Base-by-base conservation (phyloP, 805 yeast species). In the Metschnikowia anglica region DNA sequence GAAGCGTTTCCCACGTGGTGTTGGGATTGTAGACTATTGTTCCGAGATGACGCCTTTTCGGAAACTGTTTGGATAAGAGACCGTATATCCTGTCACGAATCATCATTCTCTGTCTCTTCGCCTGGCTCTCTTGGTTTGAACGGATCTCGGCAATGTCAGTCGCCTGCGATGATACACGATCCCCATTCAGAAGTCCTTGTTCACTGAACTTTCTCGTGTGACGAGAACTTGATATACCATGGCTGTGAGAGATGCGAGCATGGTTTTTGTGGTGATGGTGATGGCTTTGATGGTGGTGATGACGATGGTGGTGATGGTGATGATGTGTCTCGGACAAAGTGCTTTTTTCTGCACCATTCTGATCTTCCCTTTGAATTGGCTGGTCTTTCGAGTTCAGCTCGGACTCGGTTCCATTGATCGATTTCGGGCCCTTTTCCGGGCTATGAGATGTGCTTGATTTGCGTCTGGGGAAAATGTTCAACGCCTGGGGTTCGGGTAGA, bases 21-120 rank as follows among this genome's bases (percentile, higher is more conserved):
- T 72, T 70, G 7, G 79, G 76, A 33, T 73, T 74, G 57, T 87
- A 86, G 0, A 82, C 58, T 16, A 48, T 56, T 39, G 50, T 61
- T 46, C 53, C 62, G 42, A 56, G 55, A 56, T 43, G 63, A 25
- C 53, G 63, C 17, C 72, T 54, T 6, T 47, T 38, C 0, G 72
- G 71, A 46, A 62, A 66, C 20, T 52, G 47, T 30, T 60, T 59
- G 19, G 47, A 35, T 25, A 45, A 23, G 12, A 37, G 34, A 24
- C 28, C 15, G 63, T 49, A 5, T 7, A 65, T 19, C 16, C 58
- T 59, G 7, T 17, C 18, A 17, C 37, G 35, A 10, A 63, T 52
- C 27, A 56, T 56, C 10, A 2, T 43, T 32, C 21, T 47, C 46
- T 34, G 40, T 13, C 40, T 13, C 24, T 41, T 39, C 10, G 6